Base-by-base conservation (phyloP, 371 early-diverging fungal genomes). In the Circinella umbellata region DNA sequence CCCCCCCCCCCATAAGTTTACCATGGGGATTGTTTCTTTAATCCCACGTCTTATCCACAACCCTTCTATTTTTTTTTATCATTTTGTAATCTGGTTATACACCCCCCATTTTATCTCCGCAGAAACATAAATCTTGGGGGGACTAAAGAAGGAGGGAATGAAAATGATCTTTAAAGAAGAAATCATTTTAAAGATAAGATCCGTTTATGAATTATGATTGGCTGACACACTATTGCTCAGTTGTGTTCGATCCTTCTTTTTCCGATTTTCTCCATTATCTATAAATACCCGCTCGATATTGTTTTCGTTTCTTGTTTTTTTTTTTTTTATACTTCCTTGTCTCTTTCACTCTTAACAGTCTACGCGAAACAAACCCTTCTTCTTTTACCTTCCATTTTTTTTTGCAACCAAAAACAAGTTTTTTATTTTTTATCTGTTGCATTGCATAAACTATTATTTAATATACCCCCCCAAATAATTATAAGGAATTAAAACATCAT, bases 191-290 rank as follows among this genome's bases (percentile, higher is more conserved):
- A 14, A 63, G 63, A 63, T 63, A 63, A 63, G 63, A 63, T 63
- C 63, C 63, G 63, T 48, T 47, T 8, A n/a, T 18, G 63, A 3
- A 27, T 4, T 63, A 7, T 47, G 63, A 63, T 63, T 63, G 63
- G 63, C n/a, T 63, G 63, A 63, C 42, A 10, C 42, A 63, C 47
- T 63, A 63, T 63, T 42, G 63, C 63, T 63, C 63, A 63, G 47
- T 63, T 57, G 57, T 27, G 57, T 57, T 57, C 46, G 57, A 34
- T 27, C 63, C 63, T 63, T 63, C 27, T 27, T 63, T 46, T 63
- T 63, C 63, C 63, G 63, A 47, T 46, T 39, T 63, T 11, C 48
- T 17, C 42, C 35, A 47, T 63, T 34, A 46, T 63, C 20, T 63
- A 47, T 46, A 63, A 47, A 54, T 66, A 66, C 37, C 49, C 37